A percentile compares a stretch with the other conserved stretches of the same genome.
Conservation (phyloP, 2,329 filamentous ascomycete species). For the Ophiostoma ulmi region DNA sequence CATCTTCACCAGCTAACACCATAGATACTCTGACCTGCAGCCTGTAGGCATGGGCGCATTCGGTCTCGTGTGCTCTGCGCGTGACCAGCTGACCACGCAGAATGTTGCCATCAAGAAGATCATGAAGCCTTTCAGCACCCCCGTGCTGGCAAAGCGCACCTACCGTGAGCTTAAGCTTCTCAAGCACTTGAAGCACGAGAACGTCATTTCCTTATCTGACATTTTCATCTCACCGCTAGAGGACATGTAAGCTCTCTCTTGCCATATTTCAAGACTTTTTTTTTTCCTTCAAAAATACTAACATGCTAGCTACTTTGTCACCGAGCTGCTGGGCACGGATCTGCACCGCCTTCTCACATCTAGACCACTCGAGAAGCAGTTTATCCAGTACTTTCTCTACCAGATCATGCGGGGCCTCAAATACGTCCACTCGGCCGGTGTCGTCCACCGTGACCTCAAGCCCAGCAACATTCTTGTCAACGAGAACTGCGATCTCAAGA, state of each 20-base stretch:
- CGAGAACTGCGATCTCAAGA: slow-evolving; percentile 99
- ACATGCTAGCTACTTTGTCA: slow-evolving; percentile 71
- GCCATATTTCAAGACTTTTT: background rate
- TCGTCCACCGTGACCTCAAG: slow-evolving; percentile 96
- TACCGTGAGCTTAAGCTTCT: slow-evolving; percentile 96
- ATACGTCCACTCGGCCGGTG: slow-evolving; percentile 97
- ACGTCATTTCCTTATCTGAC: slow-evolving; percentile 97
- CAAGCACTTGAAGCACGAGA: slow-evolving; percentile 95
- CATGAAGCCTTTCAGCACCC: slow-evolving; percentile 99
- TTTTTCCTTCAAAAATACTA: background rate
- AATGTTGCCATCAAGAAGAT: slow-evolving; percentile 99
- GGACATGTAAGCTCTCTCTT: slow-evolving; percentile 59
- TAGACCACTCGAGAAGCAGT: slow-evolving; percentile 94
- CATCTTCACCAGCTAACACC: background rate
- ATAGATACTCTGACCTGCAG: slow-evolving; percentile 92
- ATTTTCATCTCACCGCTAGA: slow-evolving; percentile 99
- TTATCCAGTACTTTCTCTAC: slow-evolving; percentile 99
- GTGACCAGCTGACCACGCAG: slow-evolving; percentile 94
- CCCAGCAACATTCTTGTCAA: slow-evolving; percentile 99
- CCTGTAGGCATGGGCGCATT: slow-evolving; percentile 99
- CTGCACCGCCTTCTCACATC: slow-evolving; percentile 93
- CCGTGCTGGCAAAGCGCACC: slow-evolving; percentile 92
- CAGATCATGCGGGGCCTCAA: slow-evolving; percentile 98
- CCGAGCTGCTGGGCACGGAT: slow-evolving; percentile 93
- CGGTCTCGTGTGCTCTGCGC: slow-evolving; percentile 93